Conservation (phyloP, 1,284 basidiomycete genomes). For the Veloporphyrellus conicus region DNA sequence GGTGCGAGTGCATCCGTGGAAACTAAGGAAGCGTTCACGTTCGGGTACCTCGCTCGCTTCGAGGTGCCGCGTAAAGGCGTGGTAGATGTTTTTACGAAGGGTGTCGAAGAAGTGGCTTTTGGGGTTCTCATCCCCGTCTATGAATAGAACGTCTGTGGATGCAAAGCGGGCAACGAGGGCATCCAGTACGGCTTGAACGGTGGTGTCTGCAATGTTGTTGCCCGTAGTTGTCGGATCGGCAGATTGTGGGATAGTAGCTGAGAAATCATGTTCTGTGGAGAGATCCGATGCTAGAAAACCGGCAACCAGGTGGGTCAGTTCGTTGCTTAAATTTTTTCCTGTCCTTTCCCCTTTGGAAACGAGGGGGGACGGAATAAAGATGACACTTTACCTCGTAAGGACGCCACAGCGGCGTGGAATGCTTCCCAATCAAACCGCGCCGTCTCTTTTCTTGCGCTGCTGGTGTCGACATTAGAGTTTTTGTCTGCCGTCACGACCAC, state of each 20-base stretch:
- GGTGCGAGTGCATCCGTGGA: neutral
- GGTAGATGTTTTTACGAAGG: conserved; percentile 6
- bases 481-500: neutral
- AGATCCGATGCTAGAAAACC: conserved; percentile 1
- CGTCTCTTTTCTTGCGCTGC: neutral
- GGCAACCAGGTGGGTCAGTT: neutral
- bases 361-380: neutral
- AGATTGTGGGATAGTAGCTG: neutral
- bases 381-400: neutral
- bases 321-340: neutral
- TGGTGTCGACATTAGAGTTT: neutral
- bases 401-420: conserved; percentile 2
- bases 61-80: conserved; percentile 6
- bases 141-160: neutral
- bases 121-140: neutral
- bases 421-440: conserved; percentile 6
- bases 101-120: conserved; percentile 5
- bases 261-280: conserved; percentile 1
- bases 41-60: conserved; percentile 3
- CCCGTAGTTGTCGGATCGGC: neutral
- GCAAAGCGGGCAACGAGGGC: conserved; percentile 7
- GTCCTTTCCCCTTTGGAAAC: neutral
- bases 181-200: conserved; percentile 3
- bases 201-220: neutral
- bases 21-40: conserved; percentile 4